Conservation (phyloP, 768 basidiomycete genomes). For the Mycena sanguinolenta region DNA sequence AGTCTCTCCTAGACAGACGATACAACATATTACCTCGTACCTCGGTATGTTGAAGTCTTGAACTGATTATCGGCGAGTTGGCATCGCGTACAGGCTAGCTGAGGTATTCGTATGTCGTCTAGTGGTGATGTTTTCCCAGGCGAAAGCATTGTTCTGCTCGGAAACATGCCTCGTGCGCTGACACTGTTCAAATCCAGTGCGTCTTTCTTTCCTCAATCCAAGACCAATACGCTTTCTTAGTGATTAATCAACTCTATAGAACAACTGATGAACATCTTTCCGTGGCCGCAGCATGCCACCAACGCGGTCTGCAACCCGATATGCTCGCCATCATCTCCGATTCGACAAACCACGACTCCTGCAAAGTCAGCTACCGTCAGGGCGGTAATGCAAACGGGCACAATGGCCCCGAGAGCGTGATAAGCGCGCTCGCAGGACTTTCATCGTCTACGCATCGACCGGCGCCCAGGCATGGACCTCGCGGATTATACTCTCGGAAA, state of each 20-base stretch:
- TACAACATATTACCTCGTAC: no score
- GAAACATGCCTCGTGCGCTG: slow-evolving; percentile 60
- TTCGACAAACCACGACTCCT: slow-evolving; percentile 75
- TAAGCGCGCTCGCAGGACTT: slow-evolving; percentile 76
- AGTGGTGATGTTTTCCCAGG: slow-evolving; percentile 65
- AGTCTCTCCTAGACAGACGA: no score
- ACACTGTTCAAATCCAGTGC: slow-evolving; percentile 83
- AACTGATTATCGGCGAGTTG: slow-evolving; percentile 77
- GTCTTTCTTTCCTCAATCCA: slow-evolving; percentile 35
- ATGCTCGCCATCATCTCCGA: slow-evolving; percentile 81
- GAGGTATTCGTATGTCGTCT: slow-evolving; percentile 63
- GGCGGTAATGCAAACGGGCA: slow-evolving; percentile 88
- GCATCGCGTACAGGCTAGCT: slow-evolving; percentile 69
- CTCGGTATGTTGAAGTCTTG: no score
- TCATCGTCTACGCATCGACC: slow-evolving; percentile 79
- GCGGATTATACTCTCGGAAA: slow-evolving; percentile 74
- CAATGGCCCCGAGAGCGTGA: slow-evolving; percentile 83
- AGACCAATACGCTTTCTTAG: not conserved
- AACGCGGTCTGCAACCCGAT: slow-evolving; percentile 55
- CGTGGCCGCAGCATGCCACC: slow-evolving; percentile 67
- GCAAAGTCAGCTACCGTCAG: slow-evolving; percentile 67
- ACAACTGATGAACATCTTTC: slow-evolving; percentile 84
- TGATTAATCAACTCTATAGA: slow-evolving; percentile 53
- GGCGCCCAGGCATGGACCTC: slow-evolving; percentile 61
- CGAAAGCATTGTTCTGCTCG: slow-evolving; percentile 58